Evolutionary conservation across 2,329 filamentous ascomycete genomes (phyloP).

Genomic region (Paraconiothyrium brasiliense): DNA sequence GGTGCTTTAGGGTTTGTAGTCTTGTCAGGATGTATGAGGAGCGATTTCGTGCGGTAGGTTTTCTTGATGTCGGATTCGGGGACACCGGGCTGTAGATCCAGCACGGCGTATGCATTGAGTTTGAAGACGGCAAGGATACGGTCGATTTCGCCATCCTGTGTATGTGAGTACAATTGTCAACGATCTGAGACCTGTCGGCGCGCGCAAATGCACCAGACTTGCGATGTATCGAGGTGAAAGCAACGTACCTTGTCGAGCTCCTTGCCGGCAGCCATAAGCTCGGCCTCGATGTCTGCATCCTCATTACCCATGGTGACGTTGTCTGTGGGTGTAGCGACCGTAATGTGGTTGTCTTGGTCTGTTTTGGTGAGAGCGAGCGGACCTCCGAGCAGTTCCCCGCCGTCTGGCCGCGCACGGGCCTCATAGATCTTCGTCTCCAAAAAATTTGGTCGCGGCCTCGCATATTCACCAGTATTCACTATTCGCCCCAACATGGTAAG

Average conservation of each 20-base stretch:
- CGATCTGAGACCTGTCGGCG: background rate
- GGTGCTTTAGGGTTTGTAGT: conserved; percentile 89
- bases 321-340: conserved; percentile 16
- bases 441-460: conserved; percentile 31
- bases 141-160: conserved; percentile 91
- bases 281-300: conserved; percentile 69
- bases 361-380: background rate
- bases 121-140: conserved; percentile 92
- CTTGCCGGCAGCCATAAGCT: conserved; percentile 83
- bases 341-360: conserved; percentile 11
- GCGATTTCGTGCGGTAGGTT: conserved; percentile 95
- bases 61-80: conserved; percentile 96
- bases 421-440: conserved; percentile 26
- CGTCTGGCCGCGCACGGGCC: conserved; percentile 29
- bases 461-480: conserved; percentile 22
- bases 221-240: background rate
- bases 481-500: conserved; percentile 20
- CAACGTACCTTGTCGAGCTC: conserved; percentile 82
- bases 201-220: background rate
- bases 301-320: conserved; percentile 58
- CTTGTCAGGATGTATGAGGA: conserved; percentile 98
- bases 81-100: conserved; percentile 94
- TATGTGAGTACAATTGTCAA: conserved; percentile 21
- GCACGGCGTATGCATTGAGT: conserved; percentile 86
- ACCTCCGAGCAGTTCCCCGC: conserved; percentile 14